Conservation (phyloP, 2,329 filamentous ascomycete genomes). For the Mariannaea sp. region DNA sequence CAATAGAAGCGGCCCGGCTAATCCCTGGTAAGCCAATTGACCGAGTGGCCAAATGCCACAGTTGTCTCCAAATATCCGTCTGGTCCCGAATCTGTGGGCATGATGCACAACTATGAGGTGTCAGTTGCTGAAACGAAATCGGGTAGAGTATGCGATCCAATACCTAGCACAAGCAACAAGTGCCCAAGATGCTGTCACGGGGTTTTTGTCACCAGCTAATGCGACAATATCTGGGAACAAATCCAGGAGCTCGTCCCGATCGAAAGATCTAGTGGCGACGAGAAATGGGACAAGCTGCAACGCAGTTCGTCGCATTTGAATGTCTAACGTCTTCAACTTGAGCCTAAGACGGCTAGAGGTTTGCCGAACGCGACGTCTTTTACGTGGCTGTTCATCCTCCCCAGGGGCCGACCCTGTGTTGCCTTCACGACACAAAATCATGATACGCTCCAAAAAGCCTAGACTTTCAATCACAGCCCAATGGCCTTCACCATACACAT, state of each 20-base stretch:
- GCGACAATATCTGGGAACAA: slow-evolving; percentile 62
- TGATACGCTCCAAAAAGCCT: slow-evolving; percentile 59
- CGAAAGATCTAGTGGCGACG: slow-evolving; percentile 51
- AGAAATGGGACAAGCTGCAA: slow-evolving; percentile 65
- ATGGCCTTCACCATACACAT: slow-evolving; percentile 60
- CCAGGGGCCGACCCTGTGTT: slow-evolving; percentile 32
- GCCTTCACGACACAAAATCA: slow-evolving; percentile 39
- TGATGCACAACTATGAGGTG: slow-evolving; percentile 39
- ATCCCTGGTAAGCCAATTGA: slow-evolving; percentile 71
- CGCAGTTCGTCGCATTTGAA: slow-evolving; percentile 53
- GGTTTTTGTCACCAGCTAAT: slow-evolving; percentile 72
- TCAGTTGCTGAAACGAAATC: slow-evolving; percentile 28
- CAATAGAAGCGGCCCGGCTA: slow-evolving; percentile 76
- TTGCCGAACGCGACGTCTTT: slow-evolving; percentile 53
- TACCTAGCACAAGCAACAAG: slow-evolving; percentile 82
- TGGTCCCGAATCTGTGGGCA: slow-evolving; percentile 35
- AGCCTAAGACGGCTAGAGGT: slow-evolving; percentile 53
- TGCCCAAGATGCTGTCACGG: slow-evolving; percentile 74
- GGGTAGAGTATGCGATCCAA: slow-evolving; percentile 5
- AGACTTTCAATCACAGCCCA: slow-evolving; percentile 65
- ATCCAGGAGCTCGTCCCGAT: slow-evolving; percentile 57
- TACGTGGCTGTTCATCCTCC: slow-evolving; percentile 55
- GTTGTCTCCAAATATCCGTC: slow-evolving; percentile 65
- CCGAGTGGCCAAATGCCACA: slow-evolving; percentile 76
- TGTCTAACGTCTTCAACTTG: slow-evolving; percentile 52